phyloP scores from a whole-genome alignment of 306 rosid species.

The Cucumis melo region DNA sequence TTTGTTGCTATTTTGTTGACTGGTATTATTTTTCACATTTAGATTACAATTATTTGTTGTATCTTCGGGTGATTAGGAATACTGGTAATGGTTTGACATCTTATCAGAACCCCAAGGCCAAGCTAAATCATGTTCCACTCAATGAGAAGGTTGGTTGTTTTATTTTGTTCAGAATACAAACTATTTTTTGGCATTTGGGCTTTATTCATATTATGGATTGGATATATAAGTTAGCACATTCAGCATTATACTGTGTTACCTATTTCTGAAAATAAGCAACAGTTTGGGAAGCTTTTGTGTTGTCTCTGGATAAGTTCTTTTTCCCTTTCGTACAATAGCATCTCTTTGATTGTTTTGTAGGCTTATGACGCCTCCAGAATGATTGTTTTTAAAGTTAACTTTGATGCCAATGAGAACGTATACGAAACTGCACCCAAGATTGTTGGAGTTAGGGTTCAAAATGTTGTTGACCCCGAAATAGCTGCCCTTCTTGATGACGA shows the following conservation, averaged over 20 bases:
- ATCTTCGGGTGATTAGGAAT: slow-evolving; percentile 63
- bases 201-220: not conserved
- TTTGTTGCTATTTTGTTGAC: not conserved
- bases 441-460: slow-evolving; percentile 50
- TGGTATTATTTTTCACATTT: not conserved
- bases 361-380: slow-evolving; percentile 84
- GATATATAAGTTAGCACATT: not conserved
- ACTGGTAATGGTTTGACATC: slow-evolving; percentile 65
- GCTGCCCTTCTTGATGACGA: slow-evolving; percentile 71
- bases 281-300: not conserved
- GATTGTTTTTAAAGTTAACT: slow-evolving; percentile 26
- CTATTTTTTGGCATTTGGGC: not conserved
- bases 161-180: not conserved
- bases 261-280: not conserved
- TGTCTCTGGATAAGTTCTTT: not conserved
- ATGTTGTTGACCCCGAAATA: slow-evolving; percentile 74
- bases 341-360: slow-evolving; percentile 21
- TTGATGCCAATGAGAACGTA: slow-evolving; percentile 28
- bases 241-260: not conserved
- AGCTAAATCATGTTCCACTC: slow-evolving; percentile 38
- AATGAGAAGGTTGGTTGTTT: slow-evolving; percentile 54
- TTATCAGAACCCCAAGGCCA: slow-evolving; percentile 60
- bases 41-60: slow-evolving; percentile 66
- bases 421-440: slow-evolving; percentile 54
- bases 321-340: not conserved